Percentiles rank a stretch among this genome's conserved stretches.
phyloP scores from a whole-genome alignment of 768 basidiomycete genomes.

The Cystobasidiopsis lactophilus region DNA sequence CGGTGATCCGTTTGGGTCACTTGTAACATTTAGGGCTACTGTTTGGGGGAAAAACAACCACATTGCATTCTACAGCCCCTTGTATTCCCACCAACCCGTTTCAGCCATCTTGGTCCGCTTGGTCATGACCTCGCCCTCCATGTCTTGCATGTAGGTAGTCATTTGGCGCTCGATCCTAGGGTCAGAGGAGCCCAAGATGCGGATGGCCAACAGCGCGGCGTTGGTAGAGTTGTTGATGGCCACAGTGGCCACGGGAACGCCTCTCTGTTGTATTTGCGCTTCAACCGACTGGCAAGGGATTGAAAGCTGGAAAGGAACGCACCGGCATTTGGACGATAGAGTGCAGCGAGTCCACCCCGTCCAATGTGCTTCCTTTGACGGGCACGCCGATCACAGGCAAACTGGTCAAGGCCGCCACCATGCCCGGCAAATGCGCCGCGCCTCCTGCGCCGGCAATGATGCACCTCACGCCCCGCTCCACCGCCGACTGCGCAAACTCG shows the following conservation, averaged over 20 bases:
- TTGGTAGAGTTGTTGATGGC: constrained; percentile 91
- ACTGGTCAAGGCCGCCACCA: constrained; percentile 87
- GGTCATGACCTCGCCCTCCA: constrained; percentile 52
- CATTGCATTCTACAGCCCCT: background rate
- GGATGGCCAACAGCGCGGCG: constrained; percentile 70
- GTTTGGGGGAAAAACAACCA: background rate
- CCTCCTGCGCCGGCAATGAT: constrained; percentile 97
- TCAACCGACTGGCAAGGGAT: background rate
- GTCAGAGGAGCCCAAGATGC: constrained; percentile 55
- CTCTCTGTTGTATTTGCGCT: constrained; percentile 37
- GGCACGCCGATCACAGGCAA: constrained; percentile 91
- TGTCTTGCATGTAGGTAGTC: constrained; percentile 44
- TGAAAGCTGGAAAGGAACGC: constrained; percentile 23
- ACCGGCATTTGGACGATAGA: constrained; percentile 99
- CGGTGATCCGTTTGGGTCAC: too few relatives aligned
- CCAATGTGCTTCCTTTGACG: constrained; percentile 76
- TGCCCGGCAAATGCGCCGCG: constrained; percentile 90
- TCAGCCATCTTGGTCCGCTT: constrained; percentile 57
- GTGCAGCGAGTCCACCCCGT: constrained; percentile 89
- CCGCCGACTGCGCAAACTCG: constrained; percentile 56
- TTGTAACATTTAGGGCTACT: background rate
- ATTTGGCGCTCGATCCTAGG: constrained; percentile 44
- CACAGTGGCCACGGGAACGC: constrained; percentile 89
- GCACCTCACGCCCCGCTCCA: constrained; percentile 31
- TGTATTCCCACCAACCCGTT: constrained; percentile 68